phyloP scores from a whole-genome alignment of 257 asterid genomes.

The Voacanga thouarsii region DNA sequence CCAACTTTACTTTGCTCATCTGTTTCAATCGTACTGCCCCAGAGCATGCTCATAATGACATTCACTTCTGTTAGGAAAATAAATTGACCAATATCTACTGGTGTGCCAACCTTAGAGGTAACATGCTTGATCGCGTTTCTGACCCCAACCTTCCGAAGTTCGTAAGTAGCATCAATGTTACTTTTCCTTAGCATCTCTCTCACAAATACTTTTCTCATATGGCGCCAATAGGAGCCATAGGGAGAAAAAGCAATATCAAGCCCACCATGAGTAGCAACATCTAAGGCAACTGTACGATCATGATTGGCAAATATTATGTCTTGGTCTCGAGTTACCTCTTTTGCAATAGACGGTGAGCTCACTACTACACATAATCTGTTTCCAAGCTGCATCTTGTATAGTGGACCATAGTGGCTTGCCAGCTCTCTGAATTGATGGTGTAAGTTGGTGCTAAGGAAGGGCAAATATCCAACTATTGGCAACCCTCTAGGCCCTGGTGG shows the following conservation, averaged over 20 bases:
- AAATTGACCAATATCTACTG: constrained; percentile 34
- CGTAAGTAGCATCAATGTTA: constrained; percentile 33
- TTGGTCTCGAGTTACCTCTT: constrained; percentile 32
- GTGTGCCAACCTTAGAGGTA: neutral
- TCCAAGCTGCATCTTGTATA: no score
- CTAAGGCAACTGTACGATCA: constrained; percentile 20
- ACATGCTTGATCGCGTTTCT: constrained; percentile 21
- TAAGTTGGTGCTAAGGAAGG: no score
- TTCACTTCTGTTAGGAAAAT: constrained; percentile 39
- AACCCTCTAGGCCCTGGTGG: no score
- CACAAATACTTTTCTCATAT: constrained; percentile 41
- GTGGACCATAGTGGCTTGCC: no score
- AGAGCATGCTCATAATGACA: constrained; percentile 40
- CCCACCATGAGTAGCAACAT: constrained; percentile 28
- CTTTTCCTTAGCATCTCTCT: constrained; percentile 39
- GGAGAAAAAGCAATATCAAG: constrained; percentile 40
- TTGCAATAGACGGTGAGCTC: constrained; percentile 31
- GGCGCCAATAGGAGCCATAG: constrained; percentile 47
- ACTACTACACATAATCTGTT: constrained; percentile 32
- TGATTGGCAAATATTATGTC: constrained; percentile 47
- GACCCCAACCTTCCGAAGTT: constrained; percentile 33
- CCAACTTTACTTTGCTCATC: constrained; percentile 31
- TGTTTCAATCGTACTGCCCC: constrained; percentile 39
- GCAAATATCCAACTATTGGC: no score
- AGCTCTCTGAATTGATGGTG: no score